phyloP scores from a whole-genome alignment of 2,329 filamentous ascomycete species.

The Hymenotorrendiella dingleyae region DNA sequence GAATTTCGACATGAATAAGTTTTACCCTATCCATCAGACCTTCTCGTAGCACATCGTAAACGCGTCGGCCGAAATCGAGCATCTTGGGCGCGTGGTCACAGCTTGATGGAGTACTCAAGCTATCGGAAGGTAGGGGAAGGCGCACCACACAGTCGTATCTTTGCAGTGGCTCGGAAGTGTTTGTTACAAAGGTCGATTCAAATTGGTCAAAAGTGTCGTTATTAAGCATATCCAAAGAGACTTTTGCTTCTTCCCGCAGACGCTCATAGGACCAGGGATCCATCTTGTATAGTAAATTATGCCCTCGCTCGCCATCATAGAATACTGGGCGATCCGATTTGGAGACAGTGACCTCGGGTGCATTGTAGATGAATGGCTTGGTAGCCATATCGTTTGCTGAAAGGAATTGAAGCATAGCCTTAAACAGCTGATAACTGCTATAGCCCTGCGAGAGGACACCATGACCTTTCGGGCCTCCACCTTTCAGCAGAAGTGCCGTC shows the following conservation, averaged over 20 bases:
- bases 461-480: conserved; percentile 66
- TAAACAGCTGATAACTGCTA: conserved; percentile 91
- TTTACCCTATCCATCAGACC: conserved; percentile 72
- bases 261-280: conserved; percentile 72
- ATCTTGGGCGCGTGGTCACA: conserved; percentile 25
- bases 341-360: conserved; percentile 36
- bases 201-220: conserved; percentile 75
- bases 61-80: conserved; percentile 41
- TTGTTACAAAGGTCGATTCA: conserved; percentile 72
- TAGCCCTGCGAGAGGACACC: conserved; percentile 72
- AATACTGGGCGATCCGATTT: conserved; percentile 58
- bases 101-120: conserved; percentile 5
- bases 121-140: conserved; percentile 11
- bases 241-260: conserved; percentile 67
- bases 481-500: conserved; percentile 72
- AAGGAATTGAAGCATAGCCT: conserved; percentile 84
- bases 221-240: conserved; percentile 69
- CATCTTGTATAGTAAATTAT: conserved; percentile 92
- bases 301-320: conserved; percentile 66
- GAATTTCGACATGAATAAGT: conserved; percentile 54
- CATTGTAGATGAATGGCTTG: conserved; percentile 52
- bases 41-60: conserved; percentile 60
- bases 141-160: conserved; percentile 46
- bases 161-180: conserved; percentile 47
- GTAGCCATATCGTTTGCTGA: conserved; percentile 65